Base-by-base conservation (phyloP, 192 early-diverging fungal genomes). In the Chytriomyces sp. region DNA sequence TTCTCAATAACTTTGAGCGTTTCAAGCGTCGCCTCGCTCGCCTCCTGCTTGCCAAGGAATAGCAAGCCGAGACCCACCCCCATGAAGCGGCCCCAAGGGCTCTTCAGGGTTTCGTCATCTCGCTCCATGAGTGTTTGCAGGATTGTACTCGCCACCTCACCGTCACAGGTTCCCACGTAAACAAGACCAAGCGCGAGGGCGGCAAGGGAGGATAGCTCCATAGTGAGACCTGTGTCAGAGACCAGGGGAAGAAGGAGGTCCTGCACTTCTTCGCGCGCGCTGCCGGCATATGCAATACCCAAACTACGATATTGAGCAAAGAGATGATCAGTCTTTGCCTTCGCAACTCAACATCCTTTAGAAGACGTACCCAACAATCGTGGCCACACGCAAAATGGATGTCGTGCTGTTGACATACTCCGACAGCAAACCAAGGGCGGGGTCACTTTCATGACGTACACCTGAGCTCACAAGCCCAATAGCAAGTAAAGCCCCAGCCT, bases 71-170 rank as follows among this genome's bases (percentile, higher is more conserved):
- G 85, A 26, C 96, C 98, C 26, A 99, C 86, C 37, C 92, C 92
- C 93, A 98, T 95, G 77, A 95, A 96, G 36, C 90, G 89, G 2
- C 93, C 91, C 73, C 89, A 96, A 25, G 91, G 86, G 70, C 96
- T 92, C 77, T 92, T 96, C 4, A 96, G 84, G 32, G 95, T 84
- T 17, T 81, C 63, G 26, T 96, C 94, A n/a, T 89, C 86, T 10
- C 94, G 91, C 81, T 98, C 96, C 89, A 96, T 95, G 89, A 98
- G 90, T 4, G 92, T 91, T 79, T 96, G 92, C 39, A 99, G 77
- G 63, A 97, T 95, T 25, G 91, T 90, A 52, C 91, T 91, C 10
- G 94, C 89, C 64, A 98, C 91, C 41, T 99, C 98, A 59, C 91
- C 92, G 72, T 97, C 80, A 78, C 92, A 90, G 26, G 90, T 85